Conservation (phyloP, 2,329 filamentous ascomycete species). For the Paecilomyces variotii region DNA sequence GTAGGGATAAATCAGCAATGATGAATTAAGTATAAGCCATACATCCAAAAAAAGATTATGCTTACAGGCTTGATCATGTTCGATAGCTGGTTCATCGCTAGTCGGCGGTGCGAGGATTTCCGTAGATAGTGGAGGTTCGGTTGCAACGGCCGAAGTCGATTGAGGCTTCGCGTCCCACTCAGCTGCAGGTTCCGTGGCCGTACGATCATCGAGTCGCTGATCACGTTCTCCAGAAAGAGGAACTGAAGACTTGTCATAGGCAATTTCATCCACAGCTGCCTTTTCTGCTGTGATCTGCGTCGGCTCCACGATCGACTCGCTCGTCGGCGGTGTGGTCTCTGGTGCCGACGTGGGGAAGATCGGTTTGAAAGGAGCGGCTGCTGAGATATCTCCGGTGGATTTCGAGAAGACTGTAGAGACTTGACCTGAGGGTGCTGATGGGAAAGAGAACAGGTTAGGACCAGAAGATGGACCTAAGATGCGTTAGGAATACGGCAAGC, state of each 20-base stretch:
- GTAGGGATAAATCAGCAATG: neutral
- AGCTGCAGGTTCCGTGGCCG: neutral
- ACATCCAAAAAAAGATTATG: neutral
- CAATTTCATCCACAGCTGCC: neutral
- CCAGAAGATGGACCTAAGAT: neutral
- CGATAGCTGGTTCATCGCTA: neutral
- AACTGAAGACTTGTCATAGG: neutral
- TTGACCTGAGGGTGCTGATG: neutral
- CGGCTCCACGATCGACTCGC: neutral
- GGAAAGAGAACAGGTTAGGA: neutral
- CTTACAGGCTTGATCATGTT: neutral
- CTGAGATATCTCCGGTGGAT: neutral
- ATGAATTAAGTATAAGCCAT: neutral
- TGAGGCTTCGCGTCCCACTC: neutral
- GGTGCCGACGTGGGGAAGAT: neutral
- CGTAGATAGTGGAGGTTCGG: neutral
- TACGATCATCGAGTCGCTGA: neutral
- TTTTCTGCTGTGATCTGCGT: neutral
- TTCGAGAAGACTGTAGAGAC: neutral
- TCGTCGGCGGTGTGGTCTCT: neutral
- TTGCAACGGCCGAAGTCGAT: neutral
- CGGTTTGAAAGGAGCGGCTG: neutral
- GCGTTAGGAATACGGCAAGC: neutral
- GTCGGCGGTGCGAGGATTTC: neutral
- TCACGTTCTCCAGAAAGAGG: neutral